Percentiles rank a stretch among this genome's conserved stretches.
These are phyloP conservation scores for Kwoniella sp. DNA, from an alignment of 768 basidiomycete genomes.

Conservation along the genomic window DNA sequence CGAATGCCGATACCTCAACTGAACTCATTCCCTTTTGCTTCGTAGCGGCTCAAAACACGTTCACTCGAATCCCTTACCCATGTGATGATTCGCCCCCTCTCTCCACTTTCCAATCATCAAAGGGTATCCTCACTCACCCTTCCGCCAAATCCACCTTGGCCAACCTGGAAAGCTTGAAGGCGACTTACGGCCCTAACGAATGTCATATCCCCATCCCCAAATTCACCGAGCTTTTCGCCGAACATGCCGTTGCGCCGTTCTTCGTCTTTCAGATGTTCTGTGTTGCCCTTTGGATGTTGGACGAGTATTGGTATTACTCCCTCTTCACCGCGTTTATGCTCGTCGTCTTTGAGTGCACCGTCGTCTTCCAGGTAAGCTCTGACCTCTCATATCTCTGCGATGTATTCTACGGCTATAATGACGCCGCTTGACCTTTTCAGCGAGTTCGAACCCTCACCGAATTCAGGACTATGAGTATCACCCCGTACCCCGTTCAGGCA, in stretches of 20 bases:
- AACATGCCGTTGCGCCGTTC: slow-evolving; percentile 98
- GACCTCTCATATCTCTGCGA: background rate
- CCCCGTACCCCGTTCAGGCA: slow-evolving; percentile 81
- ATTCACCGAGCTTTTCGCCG: slow-evolving; percentile 84
- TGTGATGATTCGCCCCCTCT: slow-evolving; percentile 71
- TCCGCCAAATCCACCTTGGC: slow-evolving; percentile 35
- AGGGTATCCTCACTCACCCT: slow-evolving; percentile 60
- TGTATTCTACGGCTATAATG: no score
- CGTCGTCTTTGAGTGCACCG: slow-evolving; percentile 96
- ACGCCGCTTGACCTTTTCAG: slow-evolving; percentile 57
- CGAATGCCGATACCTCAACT: background rate
- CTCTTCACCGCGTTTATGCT: slow-evolving; percentile 99
- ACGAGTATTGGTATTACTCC: slow-evolving; percentile 98
- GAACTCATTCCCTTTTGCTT: background rate
- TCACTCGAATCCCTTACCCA: slow-evolving; percentile 84
- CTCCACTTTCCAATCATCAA: slow-evolving; percentile 62
- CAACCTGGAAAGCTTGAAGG: slow-evolving; percentile 62
- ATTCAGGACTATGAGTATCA: slow-evolving; percentile 94
- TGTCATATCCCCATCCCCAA: slow-evolving; percentile 97
- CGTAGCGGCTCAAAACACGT: slow-evolving; percentile 62
- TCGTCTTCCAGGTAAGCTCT: slow-evolving; percentile 86
- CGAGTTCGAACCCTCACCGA: slow-evolving; percentile 90
- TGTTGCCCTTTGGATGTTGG: slow-evolving; percentile 93
- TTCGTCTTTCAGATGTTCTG: slow-evolving; percentile 99
- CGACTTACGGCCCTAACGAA: slow-evolving; percentile 86